phyloP scores from a whole-genome alignment of 2,329 filamentous ascomycete genomes.

The Fusarium sp. region DNA sequence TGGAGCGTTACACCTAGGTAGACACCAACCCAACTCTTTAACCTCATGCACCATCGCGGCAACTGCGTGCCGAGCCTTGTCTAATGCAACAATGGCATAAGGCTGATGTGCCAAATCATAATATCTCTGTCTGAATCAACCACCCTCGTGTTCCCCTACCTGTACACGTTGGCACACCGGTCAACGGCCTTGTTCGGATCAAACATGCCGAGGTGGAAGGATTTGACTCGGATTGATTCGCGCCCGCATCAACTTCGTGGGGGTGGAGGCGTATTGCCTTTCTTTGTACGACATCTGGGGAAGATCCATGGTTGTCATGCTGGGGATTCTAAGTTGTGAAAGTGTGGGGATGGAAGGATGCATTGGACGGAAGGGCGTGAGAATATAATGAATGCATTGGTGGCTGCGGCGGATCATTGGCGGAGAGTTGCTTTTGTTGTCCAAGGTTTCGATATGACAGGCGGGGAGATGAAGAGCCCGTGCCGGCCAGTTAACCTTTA shows the following conservation, averaged over 20 bases:
- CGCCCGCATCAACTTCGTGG: conserved; percentile 35
- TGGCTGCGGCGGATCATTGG: conserved; percentile 1
- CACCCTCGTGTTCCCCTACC: not conserved
- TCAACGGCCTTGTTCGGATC: conserved; percentile 24
- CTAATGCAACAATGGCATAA: not conserved
- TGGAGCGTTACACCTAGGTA: not conserved
- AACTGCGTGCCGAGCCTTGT: conserved; percentile 34
- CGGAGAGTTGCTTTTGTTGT: conserved; percentile 5
- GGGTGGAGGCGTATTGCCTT: conserved; percentile 6
- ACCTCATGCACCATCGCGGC: conserved; percentile 29
- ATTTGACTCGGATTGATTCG: conserved; percentile 25
- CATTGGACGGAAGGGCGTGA: conserved; percentile 19
- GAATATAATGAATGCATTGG: conserved; percentile 6
- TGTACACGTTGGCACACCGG: conserved; percentile 21
- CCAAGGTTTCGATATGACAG: not conserved
- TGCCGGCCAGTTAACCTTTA: not conserved
- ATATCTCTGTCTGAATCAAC: not conserved
- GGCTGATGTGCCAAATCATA: conserved; percentile 18
- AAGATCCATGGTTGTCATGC: conserved; percentile 7
- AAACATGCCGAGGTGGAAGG: conserved; percentile 27
- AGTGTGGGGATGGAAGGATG: conserved; percentile 5
- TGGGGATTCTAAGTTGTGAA: not conserved
- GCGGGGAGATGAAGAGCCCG: not conserved
- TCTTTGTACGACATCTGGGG: not conserved
- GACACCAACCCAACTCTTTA: not conserved